Base-by-base conservation (phyloP, 148 eudicot species). In the Polygonum aviculare region DNA sequence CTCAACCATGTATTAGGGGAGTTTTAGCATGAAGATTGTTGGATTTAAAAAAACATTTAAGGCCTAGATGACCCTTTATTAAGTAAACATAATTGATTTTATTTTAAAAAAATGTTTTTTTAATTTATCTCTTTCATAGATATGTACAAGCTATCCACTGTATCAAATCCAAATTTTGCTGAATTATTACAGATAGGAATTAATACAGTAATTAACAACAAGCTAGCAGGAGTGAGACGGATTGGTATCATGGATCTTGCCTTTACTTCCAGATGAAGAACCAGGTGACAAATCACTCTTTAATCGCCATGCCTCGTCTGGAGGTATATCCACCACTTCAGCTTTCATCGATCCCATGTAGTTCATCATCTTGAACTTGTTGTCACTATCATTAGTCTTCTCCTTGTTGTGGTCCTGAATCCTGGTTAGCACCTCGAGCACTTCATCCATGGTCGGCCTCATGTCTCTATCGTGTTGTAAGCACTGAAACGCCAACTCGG, bases 371-470 rank as follows among this genome's bases (percentile, higher is more conserved):
- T 15, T 38, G 21, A 16, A 6, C 45, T 5, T 67, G 18, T 4
- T 45, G 1, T 36, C 7, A 1, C 6, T 21, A 31, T 63, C 35
- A 1, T 26, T 26, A 26, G 31, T 26, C 31, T 26, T 26, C 31
- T 26, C 31, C 31, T 26, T 26, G 31, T 12, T 33, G 44, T 5
- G 44, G 19, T 67, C 72, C 45, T 49, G 72, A 18, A 86, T 78
- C 2, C 47, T 54, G 16, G 35, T 69, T 16, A 86, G 36, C 73
- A 74, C 26, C 39, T 63, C 57, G 47, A 81, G 31, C 9, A 86
- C 88, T 12, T 78, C 78, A 33, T 74, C 74, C 86, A 86, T 86
- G 0, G 80, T 67, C 9, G 88, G 88, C 52, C 88, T 71, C 49
- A 71, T 19, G 3, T 81, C 83, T 55, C 76, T 78, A 1, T 78